phyloP scores from a whole-genome alignment of 106 monocot genomes.

The Iris macrosiphon region DNA sequence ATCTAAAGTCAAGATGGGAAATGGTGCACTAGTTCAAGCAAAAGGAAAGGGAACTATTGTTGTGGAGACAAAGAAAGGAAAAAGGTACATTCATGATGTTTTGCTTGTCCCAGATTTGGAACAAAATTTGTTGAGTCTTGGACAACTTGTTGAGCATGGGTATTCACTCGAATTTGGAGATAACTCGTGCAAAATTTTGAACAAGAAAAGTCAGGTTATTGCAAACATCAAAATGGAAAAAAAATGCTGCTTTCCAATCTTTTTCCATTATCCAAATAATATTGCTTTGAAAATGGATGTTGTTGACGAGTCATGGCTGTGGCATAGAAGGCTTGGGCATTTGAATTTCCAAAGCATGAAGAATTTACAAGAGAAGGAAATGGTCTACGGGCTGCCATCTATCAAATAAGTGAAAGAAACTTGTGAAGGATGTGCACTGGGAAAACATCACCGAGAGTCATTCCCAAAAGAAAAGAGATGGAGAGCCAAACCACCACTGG shows the following conservation, averaged over 20 bases:
- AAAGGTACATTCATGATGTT: not conserved
- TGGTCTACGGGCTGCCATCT: not conserved
- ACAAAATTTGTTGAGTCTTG: not conserved
- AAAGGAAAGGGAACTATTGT: not conserved
- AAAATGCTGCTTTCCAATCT: not conserved
- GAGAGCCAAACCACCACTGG: not conserved
- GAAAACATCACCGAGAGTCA: not conserved
- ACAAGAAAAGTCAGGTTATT: not conserved
- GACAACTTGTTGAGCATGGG: not conserved
- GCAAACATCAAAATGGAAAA: not conserved
- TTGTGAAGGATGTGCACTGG: not conserved
- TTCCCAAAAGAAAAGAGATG: not conserved
- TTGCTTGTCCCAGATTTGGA: not conserved
- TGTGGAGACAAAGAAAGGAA: not conserved
- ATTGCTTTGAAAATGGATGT: not conserved
- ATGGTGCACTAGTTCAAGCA: not conserved
- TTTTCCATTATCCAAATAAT: not conserved
- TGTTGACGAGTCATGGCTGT: not conserved
- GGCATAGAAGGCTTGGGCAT: not conserved
- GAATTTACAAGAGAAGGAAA: not conserved
- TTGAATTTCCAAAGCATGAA: not conserved
- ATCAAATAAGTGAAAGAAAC: not conserved
- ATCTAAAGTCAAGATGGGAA: not conserved
- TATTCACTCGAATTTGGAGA: not conserved
- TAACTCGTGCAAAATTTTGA: not conserved